Base-by-base conservation (phyloP, 768 basidiomycete genomes). In the Mrakia hoshinonis region DNA sequence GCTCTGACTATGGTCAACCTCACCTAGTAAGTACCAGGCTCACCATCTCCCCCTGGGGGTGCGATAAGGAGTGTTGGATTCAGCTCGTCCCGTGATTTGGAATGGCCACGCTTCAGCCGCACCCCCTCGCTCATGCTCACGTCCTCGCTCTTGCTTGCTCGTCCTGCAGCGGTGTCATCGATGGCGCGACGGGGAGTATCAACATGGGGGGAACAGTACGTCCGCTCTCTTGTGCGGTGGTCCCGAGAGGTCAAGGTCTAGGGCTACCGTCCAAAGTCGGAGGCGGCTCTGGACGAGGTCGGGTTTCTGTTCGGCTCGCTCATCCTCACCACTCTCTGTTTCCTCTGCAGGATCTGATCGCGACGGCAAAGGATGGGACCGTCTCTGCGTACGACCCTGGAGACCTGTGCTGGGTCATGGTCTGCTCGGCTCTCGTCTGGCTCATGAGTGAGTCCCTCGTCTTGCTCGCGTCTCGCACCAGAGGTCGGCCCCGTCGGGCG, bases 351-450 rank as follows among this genome's bases (percentile, higher is more conserved):
- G 70, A 72, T 39, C 49, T 72, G 49, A 72, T 72, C 70, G 64
- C 70, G 9, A 72, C 70, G 11, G 52, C 52, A 7, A 15, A 22
- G 13, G 70, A 67, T 55, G 63, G 63, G 31, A 29, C 34, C 29
- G 58, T 51, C 1, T 24, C 72, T 72, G 75, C 76, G 4, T 78
- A 76, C 81, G 83, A 85, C 77, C 81, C 86, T 55, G 87, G 87
- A 70, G 85, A 88, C 78, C 85, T 88, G 60, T 84, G 87, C 7
- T 88, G 87, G 88, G 81, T 86, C 51, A 81, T 93, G 67, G 79
- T 85, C 4, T 85, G 86, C 34, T 92, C 85, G 22, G 92, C 91
- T 34, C 83, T 92, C 73, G 91, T 92, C 46, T 92, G 84, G 83
- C 82, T 91, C 74, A 91, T 91, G 89, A 62, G 60, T 62, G 60